These are phyloP conservation scores for Corymbia calophylla DNA, from an alignment of 441 rosid species.

Conservation along the genomic window DNA sequence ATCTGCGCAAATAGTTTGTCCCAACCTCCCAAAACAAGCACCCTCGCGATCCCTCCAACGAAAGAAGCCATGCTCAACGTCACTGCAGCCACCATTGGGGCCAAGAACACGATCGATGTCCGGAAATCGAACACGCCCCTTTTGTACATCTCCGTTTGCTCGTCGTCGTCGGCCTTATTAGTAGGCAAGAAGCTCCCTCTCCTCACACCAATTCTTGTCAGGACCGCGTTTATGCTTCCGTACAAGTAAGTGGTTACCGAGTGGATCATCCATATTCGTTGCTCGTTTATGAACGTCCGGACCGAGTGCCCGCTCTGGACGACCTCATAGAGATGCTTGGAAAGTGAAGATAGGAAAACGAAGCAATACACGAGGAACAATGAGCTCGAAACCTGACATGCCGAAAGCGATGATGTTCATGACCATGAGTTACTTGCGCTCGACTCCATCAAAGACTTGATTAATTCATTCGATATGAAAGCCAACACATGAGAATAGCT, in stretches of 20 bases:
- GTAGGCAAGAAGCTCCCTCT: conserved; percentile 31
- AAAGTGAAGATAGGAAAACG: conserved; percentile 12
- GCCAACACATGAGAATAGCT: neutral
- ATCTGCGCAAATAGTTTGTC: conserved; percentile 11
- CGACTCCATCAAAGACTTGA: neutral
- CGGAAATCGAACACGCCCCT: conserved; percentile 30
- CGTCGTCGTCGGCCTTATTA: conserved; percentile 16
- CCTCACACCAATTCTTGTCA: conserved; percentile 11
- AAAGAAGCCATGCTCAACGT: conserved; percentile 21
- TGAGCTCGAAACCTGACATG: conserved; percentile 18
- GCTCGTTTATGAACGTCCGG: conserved; percentile 15
- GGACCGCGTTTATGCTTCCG: conserved; percentile 22
- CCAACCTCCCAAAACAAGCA: conserved; percentile 9
- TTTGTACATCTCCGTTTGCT: conserved; percentile 12
- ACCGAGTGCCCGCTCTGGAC: conserved; percentile 7
- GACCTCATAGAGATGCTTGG: conserved; percentile 20
- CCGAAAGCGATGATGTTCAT: neutral
- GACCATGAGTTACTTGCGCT: neutral
- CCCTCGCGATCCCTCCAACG: conserved; percentile 6
- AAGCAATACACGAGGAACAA: conserved; percentile 8
- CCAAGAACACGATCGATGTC: conserved; percentile 20
- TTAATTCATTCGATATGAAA: neutral
- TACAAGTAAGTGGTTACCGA: conserved; percentile 10
- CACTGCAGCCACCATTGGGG: conserved; percentile 16
- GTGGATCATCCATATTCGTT: conserved; percentile 34